Evolutionary conservation across 495 filamentous ascomycete species (phyloP), one percentile per base, ranked within the genome.

Genomic region (Penicillium arizonense): DNA sequence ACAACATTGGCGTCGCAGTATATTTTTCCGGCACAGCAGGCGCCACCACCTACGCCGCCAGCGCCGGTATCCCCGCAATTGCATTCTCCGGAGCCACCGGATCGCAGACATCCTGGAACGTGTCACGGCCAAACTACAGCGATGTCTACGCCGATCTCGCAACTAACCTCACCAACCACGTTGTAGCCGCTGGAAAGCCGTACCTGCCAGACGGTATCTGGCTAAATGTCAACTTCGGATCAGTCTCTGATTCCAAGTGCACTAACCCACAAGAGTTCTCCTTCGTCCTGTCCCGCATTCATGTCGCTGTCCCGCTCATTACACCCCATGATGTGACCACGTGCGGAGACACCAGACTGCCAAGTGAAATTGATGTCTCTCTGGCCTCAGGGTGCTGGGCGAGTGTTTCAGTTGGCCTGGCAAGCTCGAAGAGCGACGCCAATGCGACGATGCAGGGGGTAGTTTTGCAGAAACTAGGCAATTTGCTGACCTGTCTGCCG

Each of bases 171-270:
- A 82, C 79, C 7, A 66, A 83, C 16, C 66, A 67, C 1, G 48
- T 87, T 7, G 44, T 85, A 2, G 69, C 59, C 8, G 71, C 79
- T 8, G 82, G 82, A n/a, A 70, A 64, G 10, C 86, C 86, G 0
- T 87, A 84, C 47, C 71, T 87, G 1, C 83, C 84, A 0, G 50
- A 65, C 0, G 70, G 77, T 40, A 71, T 79, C 11, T 89, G 76
- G 75, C 73, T 89, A 41, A 88, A 87, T 52, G 83, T 88, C 46
- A 88, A 89, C 63, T 87, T 83, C 59, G 78, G 79, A 3, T 64
- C 68, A 10, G 76, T 83, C 11, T 68, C 59, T 3, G 71, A 66
- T 3, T 61, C 57, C 3, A 62, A 64, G 35, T 87, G 85, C 62
- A 68, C 61, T 2, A 64, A 58, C 5, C 59, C 73, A 0, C 59